phyloP scores from a whole-genome alignment of 352 stramenopile species.

The Pilasporangium apinafurcum region DNA sequence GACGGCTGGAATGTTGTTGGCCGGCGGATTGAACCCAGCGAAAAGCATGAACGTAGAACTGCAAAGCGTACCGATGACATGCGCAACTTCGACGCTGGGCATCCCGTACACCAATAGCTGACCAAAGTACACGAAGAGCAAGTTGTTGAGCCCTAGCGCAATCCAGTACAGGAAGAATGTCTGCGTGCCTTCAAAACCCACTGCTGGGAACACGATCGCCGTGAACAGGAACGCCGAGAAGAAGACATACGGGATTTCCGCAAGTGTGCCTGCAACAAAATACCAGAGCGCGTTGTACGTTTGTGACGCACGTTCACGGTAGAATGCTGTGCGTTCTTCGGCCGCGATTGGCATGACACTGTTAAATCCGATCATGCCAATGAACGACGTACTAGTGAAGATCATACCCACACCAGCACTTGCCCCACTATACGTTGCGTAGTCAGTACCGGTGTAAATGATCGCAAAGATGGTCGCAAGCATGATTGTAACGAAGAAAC shows the following conservation, averaged over 20 bases:
- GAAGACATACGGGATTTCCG: constrained; percentile 57
- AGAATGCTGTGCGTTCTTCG: constrained; percentile 86
- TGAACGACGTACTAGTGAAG: constrained; percentile 75
- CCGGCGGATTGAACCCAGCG: constrained; percentile 27
- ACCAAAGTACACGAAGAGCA: constrained; percentile 33
- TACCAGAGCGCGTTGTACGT: constrained; percentile 85
- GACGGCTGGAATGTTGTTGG: constrained; percentile 19
- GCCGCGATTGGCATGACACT: constrained; percentile 65
- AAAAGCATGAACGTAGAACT: constrained; percentile 45
- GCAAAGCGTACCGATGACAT: constrained; percentile 19
- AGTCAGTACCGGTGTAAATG: constrained; percentile 49
- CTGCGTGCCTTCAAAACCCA: constrained; percentile 18
- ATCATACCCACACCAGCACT: constrained; percentile 56
- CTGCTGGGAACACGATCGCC: constrained; percentile 28
- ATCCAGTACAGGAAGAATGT: constrained; percentile 31
- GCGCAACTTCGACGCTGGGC: constrained; percentile 23
- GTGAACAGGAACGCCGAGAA: constrained; percentile 19
- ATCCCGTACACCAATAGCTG: constrained; percentile 29
- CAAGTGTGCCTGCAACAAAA: constrained; percentile 60
- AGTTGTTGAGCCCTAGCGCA: constrained; percentile 22
- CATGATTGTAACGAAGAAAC: constrained; percentile 56
- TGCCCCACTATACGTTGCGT: constrained; percentile 23
- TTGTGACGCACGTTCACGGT: constrained; percentile 81
- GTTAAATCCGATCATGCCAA: constrained; percentile 67
- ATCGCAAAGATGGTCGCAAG: constrained; percentile 65